Percentiles rank a stretch among this genome's conserved stretches.
Evolutionary conservation across 78 protist species (phyloP).

Genomic region (Corallochytrium limacisporum): DNA sequence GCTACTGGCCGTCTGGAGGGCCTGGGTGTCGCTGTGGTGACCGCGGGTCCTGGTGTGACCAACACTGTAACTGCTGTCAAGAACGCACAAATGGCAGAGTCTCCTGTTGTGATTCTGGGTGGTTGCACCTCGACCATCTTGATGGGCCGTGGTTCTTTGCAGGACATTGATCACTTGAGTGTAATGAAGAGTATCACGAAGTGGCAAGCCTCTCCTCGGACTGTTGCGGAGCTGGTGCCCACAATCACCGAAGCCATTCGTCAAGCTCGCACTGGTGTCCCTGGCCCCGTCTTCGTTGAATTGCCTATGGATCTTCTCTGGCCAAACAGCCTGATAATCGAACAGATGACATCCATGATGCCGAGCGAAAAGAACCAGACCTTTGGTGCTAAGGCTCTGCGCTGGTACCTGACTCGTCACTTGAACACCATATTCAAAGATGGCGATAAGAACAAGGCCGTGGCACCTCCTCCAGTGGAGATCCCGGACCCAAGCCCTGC

Average conservation of each 20-base stretch:
- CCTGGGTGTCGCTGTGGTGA: conserved; percentile 66
- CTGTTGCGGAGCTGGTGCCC: conserved; percentile 41
- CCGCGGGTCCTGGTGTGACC: conserved; percentile 77
- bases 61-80: conserved; percentile 69
- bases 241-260: conserved; percentile 32
- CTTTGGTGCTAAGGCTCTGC: background rate
- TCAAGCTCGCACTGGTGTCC: conserved; percentile 29
- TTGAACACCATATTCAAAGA: background rate
- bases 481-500: background rate
- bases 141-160: conserved; percentile 61
- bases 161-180: conserved; percentile 66
- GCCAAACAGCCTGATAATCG: background rate
- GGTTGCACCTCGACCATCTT: conserved; percentile 58
- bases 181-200: conserved; percentile 44
- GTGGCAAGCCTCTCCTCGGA: conserved; percentile 7
- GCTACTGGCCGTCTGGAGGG: conserved; percentile 59
- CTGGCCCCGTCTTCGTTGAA: conserved; percentile 71
- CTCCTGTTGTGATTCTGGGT: conserved; percentile 50
- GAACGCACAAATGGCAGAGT: conserved; percentile 70
- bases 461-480: conserved; percentile 1
- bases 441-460: background rate
- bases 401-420: conserved; percentile 11
- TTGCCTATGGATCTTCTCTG: conserved; percentile 55
- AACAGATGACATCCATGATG: background rate
- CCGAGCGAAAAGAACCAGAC: background rate